A percentile compares a stretch with the other conserved stretches of the same genome.
Evolutionary conservation across 2,329 filamentous ascomycete genomes (phyloP).

Genomic region (Parastagonospora nodorum): DNA sequence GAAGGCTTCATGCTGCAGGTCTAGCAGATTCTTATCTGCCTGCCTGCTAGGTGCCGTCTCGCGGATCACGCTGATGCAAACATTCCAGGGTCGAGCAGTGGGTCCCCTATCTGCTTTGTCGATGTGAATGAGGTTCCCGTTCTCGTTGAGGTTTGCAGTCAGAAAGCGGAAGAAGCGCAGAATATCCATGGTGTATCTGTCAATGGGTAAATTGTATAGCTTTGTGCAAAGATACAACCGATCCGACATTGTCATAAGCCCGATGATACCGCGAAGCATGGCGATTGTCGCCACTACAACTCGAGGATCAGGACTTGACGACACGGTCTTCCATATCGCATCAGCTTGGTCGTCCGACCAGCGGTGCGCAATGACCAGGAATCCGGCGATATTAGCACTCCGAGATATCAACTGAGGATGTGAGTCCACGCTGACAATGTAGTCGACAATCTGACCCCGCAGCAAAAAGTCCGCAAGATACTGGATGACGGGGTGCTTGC

Average conservation of each 20-base stretch:
- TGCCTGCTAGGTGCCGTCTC: conserved; percentile 65
- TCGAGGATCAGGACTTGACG: conserved; percentile 79
- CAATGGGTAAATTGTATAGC: conserved; percentile 55
- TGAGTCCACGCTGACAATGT: conserved; percentile 87
- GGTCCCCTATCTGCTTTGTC: conserved; percentile 16
- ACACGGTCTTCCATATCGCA: conserved; percentile 81
- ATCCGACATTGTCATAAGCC: conserved; percentile 49
- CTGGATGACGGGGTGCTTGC: conserved; percentile 61
- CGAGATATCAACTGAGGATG: conserved; percentile 87
- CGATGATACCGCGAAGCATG: conserved; percentile 62
- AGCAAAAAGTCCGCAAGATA: conserved; percentile 74
- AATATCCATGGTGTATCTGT: conserved; percentile 37
- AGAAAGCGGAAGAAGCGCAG: conserved; percentile 38
- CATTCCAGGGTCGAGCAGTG: conserved; percentile 54
- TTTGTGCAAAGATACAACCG: conserved; percentile 71
- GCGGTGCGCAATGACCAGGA: conserved; percentile 77
- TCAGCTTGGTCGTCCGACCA: conserved; percentile 77
- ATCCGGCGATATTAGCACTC: conserved; percentile 83
- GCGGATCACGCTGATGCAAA: conserved; percentile 71
- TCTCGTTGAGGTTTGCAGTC: conserved; percentile 22
- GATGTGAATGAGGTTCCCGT: background rate
- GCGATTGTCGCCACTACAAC: conserved; percentile 79
- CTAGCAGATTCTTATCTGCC: conserved; percentile 63
- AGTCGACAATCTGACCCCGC: conserved; percentile 74
- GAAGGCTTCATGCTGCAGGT: conserved; percentile 68